Conservation (phyloP, 2,329 filamentous ascomycete genomes). For the Diaporthe longicolla region DNA sequence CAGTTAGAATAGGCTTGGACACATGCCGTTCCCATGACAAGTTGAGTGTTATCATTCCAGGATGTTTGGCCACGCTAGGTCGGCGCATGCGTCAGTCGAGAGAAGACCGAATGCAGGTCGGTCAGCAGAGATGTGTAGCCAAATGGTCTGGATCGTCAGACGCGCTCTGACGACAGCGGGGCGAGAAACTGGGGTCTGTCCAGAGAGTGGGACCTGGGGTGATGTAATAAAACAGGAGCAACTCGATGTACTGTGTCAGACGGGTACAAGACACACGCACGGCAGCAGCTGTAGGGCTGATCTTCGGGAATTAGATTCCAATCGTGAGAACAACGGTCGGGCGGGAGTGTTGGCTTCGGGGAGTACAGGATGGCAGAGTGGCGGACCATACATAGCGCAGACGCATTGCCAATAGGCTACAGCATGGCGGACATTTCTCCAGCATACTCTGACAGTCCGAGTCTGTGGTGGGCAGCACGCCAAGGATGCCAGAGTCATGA, state of each 20-base stretch:
- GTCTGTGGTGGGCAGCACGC: constrained; percentile 9
- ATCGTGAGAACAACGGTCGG: not conserved
- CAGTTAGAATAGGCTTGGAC: not conserved
- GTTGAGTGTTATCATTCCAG: not conserved
- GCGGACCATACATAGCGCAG: constrained; percentile 16
- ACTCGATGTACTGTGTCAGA: constrained; percentile 3
- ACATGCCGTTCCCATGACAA: constrained; percentile 1
- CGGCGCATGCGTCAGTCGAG: constrained; percentile 11
- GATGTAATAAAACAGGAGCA: constrained; percentile 28
- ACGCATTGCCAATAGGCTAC: not conserved
- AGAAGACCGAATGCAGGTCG: constrained; percentile 16
- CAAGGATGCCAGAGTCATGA: constrained; percentile 29
- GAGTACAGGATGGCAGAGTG: constrained; percentile 1
- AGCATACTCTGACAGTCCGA: constrained; percentile 20
- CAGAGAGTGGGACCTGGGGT: constrained; percentile 29
- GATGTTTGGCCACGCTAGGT: not conserved
- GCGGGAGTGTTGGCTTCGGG: not conserved
- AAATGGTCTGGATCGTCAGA: constrained; percentile 18
- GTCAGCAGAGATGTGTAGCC: constrained; percentile 28
- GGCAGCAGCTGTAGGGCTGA: constrained; percentile 1
- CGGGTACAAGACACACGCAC: not conserved
- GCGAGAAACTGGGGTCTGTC: constrained; percentile 33
- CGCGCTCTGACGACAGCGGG: constrained; percentile 41
- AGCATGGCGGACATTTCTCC: constrained; percentile 15
- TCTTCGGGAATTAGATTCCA: not conserved